Base-by-base conservation (phyloP, 306 rosid genomes). In the Sphenostylis stenocarpa region DNA sequence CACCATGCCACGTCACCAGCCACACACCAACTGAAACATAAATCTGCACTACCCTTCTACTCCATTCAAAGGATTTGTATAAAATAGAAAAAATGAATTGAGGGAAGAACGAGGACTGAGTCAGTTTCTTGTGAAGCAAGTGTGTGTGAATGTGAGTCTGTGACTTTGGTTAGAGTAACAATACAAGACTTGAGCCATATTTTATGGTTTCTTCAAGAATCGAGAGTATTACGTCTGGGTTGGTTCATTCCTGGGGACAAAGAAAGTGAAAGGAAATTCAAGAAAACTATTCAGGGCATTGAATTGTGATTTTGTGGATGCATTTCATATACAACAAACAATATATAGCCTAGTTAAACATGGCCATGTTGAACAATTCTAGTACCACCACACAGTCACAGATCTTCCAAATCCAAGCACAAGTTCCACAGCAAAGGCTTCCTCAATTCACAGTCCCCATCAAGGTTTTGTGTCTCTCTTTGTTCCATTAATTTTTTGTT, bases 341-440 rank as follows among this genome's bases (percentile, higher is more conserved):
- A 8, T 38, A 38, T 72, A 79, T 72, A 77, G 67, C 14, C 23
- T 20, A 16, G 10, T 23, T 61, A 80, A n/a, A 34, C 29, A 45
- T 60, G 68, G 77, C 81, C 28, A 78, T 56, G 76, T 51, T 26
- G 43, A 79, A 48, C 71, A 56, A 64, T 67, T 60, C 20, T 20
- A 51, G 33, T 58, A 23, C 16, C 75, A 44, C 20, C 13, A 47
- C 60, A 77, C 67, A 44, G n/a, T n/a, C 65, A 70, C 82, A 53
- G 68, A 70, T 5, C 61, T 65, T 43, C 61, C 73, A 34, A 12
- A 69, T 49, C 61, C 76, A 28, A 16, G 1, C 56, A 1, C 72
- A 72, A 63, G 84, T 76, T 82, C 87, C 61, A 65, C 75, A 77
- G 47, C 80, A 67, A 23, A 70, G 78, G 41, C 71, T 76, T 85